Base-by-base conservation (phyloP, 2,329 filamentous ascomycete species). In the Leptosphaerulina australis region DNA sequence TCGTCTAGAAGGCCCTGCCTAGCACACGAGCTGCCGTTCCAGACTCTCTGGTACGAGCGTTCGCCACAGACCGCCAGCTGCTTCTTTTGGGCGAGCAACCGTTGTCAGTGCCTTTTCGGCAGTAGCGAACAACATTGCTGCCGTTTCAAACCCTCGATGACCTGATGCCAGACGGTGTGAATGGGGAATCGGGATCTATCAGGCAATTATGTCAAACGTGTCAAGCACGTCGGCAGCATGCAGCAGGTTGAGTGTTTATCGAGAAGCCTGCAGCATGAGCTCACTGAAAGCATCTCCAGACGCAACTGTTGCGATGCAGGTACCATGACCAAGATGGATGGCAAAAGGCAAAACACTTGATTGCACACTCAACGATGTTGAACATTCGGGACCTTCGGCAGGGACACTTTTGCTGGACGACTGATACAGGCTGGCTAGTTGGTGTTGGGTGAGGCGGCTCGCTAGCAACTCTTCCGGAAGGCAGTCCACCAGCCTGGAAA, bases 11-110 rank as follows among this genome's bases (percentile, higher is more conserved):
- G 50, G 47, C 33, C 39, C 21, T 45, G 44, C 28, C 18, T 30
- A 44, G 47, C 54, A 59, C 59, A 55, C 51, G 50, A 57, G 51
- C 51, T 53, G 53, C 58, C 55, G 63, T 63, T 64, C 66, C 54
- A 57, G 58, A 58, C 43, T 44, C 53, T 58, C 58, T 59, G 57
- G 59, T 56, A 53, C 40, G 41, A 56, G 48, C 54, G 64, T 40
- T 51, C 39, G 60, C 51, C 40, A 51, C 49, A 52, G 44, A 48
- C 56, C 54, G 39, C 53, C 51, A 69, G 62, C 67, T 69, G 57
- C 66, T 64, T 65, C 35, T 62, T 64, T 41, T 40, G 60, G 63
- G 41, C 44, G 48, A 53, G 44, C 58, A 45, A 41, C 51, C 62
- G 60, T 53, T 56, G 54, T 55, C 50, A 60, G 55, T 60, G 51